Conservation (phyloP, 2,329 filamentous ascomycete species). For the Aspergillus niger region DNA sequence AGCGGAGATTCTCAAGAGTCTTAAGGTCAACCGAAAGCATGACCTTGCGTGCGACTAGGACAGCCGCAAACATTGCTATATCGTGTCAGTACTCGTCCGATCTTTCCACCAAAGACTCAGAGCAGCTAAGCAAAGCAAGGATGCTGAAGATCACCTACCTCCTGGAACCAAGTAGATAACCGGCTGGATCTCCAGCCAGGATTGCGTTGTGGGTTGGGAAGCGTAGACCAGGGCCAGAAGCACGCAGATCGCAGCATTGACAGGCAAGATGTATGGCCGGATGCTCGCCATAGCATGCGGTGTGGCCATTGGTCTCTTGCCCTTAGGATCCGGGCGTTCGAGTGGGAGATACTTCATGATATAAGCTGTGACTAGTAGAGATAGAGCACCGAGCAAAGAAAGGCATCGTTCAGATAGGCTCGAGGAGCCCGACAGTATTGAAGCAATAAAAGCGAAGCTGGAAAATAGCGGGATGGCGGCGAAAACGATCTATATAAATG, state of each 20-base stretch:
- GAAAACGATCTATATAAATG: constrained; percentile 34
- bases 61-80: constrained; percentile 37
- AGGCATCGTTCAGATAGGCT: constrained; percentile 27
- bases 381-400: constrained; percentile 37
- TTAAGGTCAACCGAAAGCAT: constrained; percentile 44
- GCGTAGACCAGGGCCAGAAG: constrained; percentile 33
- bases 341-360: constrained; percentile 37
- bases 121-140: too few species aligned
- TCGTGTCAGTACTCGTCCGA: constrained; percentile 21
- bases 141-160: constrained; percentile 30
- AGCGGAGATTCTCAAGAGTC: constrained; percentile 42
- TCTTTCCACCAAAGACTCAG: constrained; percentile 12
- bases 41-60: constrained; percentile 34
- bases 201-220: constrained; percentile 17
- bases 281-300: constrained; percentile 24
- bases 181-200: constrained; percentile 24
- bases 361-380: constrained; percentile 42
- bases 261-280: constrained; percentile 26
- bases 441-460: constrained; percentile 34
- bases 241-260: constrained; percentile 34
- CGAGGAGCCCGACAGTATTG: constrained; percentile 28
- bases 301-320: constrained; percentile 30
- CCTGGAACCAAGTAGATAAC: constrained; percentile 41
- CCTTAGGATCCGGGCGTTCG: constrained; percentile 30
- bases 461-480: constrained; percentile 40